A percentile compares a stretch with the other conserved stretches of the same genome.
Evolutionary conservation across 352 stramenopile genomes (phyloP).

Genomic region (Pythium monospermum): DNA sequence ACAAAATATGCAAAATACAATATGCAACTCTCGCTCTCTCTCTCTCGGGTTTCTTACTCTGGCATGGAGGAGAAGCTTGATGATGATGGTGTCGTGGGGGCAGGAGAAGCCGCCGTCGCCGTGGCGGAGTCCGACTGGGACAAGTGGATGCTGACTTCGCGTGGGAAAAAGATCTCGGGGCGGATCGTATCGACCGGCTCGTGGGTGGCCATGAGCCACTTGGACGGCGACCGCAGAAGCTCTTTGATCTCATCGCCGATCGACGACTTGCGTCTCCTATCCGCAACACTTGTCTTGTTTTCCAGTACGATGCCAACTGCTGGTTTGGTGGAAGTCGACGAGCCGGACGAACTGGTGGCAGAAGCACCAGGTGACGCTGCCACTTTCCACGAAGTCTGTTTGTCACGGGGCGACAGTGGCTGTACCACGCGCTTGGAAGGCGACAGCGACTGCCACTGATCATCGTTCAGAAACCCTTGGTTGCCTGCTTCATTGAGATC

Average conservation of each 20-base stretch:
- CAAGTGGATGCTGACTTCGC: conserved; percentile 34
- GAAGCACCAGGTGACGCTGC: conserved; percentile 4
- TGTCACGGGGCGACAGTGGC: conserved; percentile 47
- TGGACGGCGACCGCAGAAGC: conserved; percentile 48
- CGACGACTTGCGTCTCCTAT: conserved; percentile 39
- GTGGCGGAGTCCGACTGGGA: conserved; percentile 1
- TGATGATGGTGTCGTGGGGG: neutral
- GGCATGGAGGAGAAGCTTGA: too few relatives aligned
- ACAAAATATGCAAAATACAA: neutral
- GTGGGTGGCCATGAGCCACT: conserved; percentile 43
- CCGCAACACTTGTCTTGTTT: conserved; percentile 17
- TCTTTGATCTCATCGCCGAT: conserved; percentile 65
- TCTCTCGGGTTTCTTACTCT: neutral
- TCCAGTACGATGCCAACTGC: conserved; percentile 41
- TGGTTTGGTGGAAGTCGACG: conserved; percentile 15
- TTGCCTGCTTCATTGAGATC: conserved; percentile 15
- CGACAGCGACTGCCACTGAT: conserved; percentile 51
- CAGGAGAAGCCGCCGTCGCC: neutral
- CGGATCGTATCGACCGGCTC: conserved; percentile 28
- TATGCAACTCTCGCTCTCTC: neutral
- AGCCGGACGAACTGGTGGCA: neutral
- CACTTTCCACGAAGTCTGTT: conserved; percentile 59
- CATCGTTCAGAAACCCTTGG: too few relatives aligned
- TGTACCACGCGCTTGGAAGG: conserved; percentile 41
- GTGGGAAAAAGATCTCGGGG: conserved; percentile 52